A percentile compares a stretch with the other conserved stretches of the same genome.
These are phyloP conservation scores for Alternaria dauci DNA, from an alignment of 2,329 filamentous ascomycete species.

Conservation along the genomic window DNA sequence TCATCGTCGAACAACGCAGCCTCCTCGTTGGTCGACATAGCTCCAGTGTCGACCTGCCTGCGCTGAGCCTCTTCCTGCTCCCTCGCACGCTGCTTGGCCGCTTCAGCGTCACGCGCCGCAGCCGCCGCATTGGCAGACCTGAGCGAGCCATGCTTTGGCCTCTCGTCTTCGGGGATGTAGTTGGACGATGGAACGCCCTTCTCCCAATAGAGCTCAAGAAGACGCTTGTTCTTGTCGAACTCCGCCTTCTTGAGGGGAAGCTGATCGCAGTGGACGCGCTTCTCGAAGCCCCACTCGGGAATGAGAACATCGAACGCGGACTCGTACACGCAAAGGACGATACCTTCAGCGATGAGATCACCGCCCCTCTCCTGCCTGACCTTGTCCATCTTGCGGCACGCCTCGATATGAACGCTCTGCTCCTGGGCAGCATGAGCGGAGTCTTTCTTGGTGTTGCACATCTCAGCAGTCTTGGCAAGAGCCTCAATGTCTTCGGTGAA, in stretches of 20 bases:
- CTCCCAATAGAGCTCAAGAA: slow-evolving; percentile 98
- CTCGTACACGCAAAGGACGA: slow-evolving; percentile 97
- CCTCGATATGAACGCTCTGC: slow-evolving; percentile 98
- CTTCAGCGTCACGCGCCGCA: slow-evolving; percentile 81
- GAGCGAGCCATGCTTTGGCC: slow-evolving; percentile 81
- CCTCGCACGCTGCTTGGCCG: slow-evolving; percentile 79
- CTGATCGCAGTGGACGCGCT: slow-evolving; percentile 98
- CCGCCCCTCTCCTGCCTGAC: slow-evolving; percentile 85
- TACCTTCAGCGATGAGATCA: slow-evolving; percentile 93
- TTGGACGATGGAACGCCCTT: slow-evolving; percentile 97
- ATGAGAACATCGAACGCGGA: slow-evolving; percentile 98
- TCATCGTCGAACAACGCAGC: slow-evolving; percentile 97
- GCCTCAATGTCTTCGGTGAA: slow-evolving; percentile 89
- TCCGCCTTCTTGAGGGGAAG: slow-evolving; percentile 98
- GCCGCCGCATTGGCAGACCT: slow-evolving; percentile 78
- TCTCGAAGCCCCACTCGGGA: slow-evolving; percentile 98
- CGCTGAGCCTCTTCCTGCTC: slow-evolving; percentile 91
- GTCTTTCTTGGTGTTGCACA: slow-evolving; percentile 99
- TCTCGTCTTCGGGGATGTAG: slow-evolving; percentile 96
- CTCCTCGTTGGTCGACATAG: slow-evolving; percentile 89
- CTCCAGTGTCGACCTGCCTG: slow-evolving; percentile 93
- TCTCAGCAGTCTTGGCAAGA: slow-evolving; percentile 89
- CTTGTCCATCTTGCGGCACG: slow-evolving; percentile 95
- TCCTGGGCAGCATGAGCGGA: slow-evolving; percentile 97
- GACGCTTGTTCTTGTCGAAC: slow-evolving; percentile 93